These are phyloP conservation scores for Lophiostoma macrostomum DNA, from an alignment of 495 filamentous ascomycete species.

Conservation along the genomic window DNA sequence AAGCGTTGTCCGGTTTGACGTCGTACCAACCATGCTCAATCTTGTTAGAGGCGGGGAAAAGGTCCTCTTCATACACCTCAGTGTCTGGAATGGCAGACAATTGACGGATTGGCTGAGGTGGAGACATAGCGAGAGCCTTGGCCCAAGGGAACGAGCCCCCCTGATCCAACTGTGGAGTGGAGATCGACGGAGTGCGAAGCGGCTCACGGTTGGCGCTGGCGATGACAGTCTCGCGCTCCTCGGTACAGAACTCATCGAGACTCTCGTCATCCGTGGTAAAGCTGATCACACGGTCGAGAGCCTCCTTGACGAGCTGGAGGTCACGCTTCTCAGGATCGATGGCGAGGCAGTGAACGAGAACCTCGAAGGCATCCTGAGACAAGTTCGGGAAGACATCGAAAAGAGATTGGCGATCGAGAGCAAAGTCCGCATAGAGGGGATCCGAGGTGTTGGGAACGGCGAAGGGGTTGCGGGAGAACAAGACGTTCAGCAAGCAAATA, in stretches of 20 bases:
- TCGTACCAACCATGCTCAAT: conserved; percentile 43
- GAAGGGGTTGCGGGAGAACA: conserved; percentile 95
- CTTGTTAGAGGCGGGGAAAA: conserved; percentile 77
- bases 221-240: conserved; percentile 66
- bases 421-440: conserved; percentile 86
- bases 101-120: conserved; percentile 71
- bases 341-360: conserved; percentile 80
- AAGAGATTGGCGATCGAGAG: conserved; percentile 84
- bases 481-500: conserved; percentile 90
- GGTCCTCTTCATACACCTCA: conserved; percentile 78
- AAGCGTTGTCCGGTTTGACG: conserved; percentile 66
- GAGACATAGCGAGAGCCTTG: conserved; percentile 78
- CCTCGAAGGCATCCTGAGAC: conserved; percentile 95
- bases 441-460: conserved; percentile 81
- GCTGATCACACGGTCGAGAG: conserved; percentile 72
- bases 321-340: conserved; percentile 89
- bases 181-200: conserved; percentile 90
- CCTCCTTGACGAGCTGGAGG: conserved; percentile 68
- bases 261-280: conserved; percentile 93
- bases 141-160: conserved; percentile 93
- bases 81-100: conserved; percentile 81
- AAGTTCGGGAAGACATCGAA: conserved; percentile 99
- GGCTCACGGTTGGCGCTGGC: conserved; percentile 90
- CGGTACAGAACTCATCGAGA: conserved; percentile 90
- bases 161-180: conserved; percentile 75